phyloP scores from a whole-genome alignment of 1,284 basidiomycete species.

The Phellinidium pouzarii region DNA sequence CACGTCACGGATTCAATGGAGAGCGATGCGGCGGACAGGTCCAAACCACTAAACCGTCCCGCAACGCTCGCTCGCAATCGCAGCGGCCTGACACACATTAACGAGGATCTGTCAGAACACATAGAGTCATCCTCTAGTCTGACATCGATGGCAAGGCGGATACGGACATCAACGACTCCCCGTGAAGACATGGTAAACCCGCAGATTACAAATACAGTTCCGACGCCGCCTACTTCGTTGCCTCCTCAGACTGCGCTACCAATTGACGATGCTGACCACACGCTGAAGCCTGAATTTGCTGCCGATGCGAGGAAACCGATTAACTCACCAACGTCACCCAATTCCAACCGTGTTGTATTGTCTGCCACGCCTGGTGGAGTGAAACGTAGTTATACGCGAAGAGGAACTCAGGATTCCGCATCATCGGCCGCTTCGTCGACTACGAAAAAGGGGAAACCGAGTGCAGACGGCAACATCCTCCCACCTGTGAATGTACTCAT shows the following conservation, averaged over 20 bases:
- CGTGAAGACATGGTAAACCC: not conserved
- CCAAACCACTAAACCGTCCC: conserved; percentile 1
- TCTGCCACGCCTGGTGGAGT: not conserved
- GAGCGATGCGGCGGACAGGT: conserved; percentile 7
- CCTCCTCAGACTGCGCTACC: not conserved
- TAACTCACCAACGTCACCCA: conserved; percentile 11
- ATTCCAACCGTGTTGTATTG: not conserved
- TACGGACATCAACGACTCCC: not conserved
- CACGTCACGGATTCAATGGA: not conserved
- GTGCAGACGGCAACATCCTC: conserved; percentile 55
- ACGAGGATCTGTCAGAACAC: not conserved
- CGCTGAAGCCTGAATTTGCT: not conserved
- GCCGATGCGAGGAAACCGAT: conserved; percentile 2
- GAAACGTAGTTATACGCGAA: conserved; percentile 1
- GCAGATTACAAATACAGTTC: not conserved
- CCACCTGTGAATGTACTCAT: conserved; percentile 95
- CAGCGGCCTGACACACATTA: conserved; percentile 1
- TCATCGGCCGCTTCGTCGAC: conserved; percentile 19
- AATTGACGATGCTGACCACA: not conserved
- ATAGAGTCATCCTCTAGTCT: not conserved
- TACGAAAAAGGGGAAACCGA: conserved; percentile 25
- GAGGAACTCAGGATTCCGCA: conserved; percentile 19
- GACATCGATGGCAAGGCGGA: not conserved
- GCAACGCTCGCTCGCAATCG: not conserved
- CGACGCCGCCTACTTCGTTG: not conserved